These are phyloP conservation scores for Aspergillus caelatus DNA, from an alignment of 2,329 filamentous ascomycete species.

Conservation along the genomic window DNA sequence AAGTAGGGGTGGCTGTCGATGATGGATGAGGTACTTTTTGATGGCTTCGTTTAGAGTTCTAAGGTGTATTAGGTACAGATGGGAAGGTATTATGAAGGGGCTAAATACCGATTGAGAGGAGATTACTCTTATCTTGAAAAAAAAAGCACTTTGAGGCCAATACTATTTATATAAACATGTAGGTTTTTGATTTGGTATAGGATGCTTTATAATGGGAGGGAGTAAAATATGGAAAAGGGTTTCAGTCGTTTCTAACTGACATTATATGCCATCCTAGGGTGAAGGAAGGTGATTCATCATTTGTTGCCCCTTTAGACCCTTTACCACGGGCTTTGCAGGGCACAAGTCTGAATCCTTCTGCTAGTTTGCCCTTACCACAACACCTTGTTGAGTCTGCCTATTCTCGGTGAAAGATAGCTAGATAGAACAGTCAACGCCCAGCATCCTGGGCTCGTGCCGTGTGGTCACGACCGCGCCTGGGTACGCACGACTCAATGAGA, in stretches of 20 bases:
- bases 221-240: background rate
- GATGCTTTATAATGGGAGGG: background rate
- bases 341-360: background rate
- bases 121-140: background rate
- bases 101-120: background rate
- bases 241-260: background rate
- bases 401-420: background rate
- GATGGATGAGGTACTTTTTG: background rate
- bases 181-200: background rate
- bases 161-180: background rate
- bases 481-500: background rate
- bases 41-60: background rate
- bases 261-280: background rate
- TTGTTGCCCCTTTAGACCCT: background rate
- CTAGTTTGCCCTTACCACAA: conserved; percentile 1
- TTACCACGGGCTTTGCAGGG: background rate
- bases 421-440: background rate
- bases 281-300: background rate
- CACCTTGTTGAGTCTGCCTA: background rate
- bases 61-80: background rate
- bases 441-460: background rate
- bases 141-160: background rate
- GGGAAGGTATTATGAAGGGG: background rate
- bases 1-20: background rate
- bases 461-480: background rate